phyloP scores from a whole-genome alignment of 495 filamentous ascomycete species.

The Ramalina intermedia region DNA sequence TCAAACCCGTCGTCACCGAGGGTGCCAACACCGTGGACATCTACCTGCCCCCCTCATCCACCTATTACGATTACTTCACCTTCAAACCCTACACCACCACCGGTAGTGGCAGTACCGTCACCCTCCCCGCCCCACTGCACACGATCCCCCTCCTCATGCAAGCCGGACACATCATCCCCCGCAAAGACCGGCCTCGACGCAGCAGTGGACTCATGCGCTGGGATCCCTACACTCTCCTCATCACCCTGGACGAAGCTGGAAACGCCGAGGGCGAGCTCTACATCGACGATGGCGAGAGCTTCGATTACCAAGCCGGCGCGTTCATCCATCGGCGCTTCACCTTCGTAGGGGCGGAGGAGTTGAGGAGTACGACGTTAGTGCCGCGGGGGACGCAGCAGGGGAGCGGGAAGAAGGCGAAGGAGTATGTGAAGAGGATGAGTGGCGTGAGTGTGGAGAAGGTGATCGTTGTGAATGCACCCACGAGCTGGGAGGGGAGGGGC shows the following conservation, averaged over 20 bases:
- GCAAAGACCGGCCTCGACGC: conserved; percentile 73
- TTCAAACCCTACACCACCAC: conserved; percentile 61
- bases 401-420: conserved; percentile 43
- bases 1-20: conserved; percentile 72
- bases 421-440: conserved; percentile 63
- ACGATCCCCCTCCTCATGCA: conserved; percentile 81
- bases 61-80: conserved; percentile 91
- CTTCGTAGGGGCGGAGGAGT: conserved; percentile 28
- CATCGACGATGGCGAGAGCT: conserved; percentile 86
- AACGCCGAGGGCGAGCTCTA: conserved; percentile 74
- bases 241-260: conserved; percentile 53
- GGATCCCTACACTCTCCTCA: conserved; percentile 85
- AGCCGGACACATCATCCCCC: conserved; percentile 80
- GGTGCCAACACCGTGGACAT: conserved; percentile 57
- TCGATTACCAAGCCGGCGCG: conserved; percentile 68
- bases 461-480: conserved; percentile 63
- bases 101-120: conserved; percentile 54
- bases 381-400: conserved; percentile 28
- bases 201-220: conserved; percentile 80
- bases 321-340: conserved; percentile 73
- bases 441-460: conserved; percentile 68
- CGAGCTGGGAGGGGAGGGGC: conserved; percentile 52
- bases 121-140: conserved; percentile 62
- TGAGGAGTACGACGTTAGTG: conserved; percentile 36
- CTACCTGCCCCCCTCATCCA: conserved; percentile 72